Evolutionary conservation across 179 eudicot species (phyloP).

Genomic region (Beta corolliflora): DNA sequence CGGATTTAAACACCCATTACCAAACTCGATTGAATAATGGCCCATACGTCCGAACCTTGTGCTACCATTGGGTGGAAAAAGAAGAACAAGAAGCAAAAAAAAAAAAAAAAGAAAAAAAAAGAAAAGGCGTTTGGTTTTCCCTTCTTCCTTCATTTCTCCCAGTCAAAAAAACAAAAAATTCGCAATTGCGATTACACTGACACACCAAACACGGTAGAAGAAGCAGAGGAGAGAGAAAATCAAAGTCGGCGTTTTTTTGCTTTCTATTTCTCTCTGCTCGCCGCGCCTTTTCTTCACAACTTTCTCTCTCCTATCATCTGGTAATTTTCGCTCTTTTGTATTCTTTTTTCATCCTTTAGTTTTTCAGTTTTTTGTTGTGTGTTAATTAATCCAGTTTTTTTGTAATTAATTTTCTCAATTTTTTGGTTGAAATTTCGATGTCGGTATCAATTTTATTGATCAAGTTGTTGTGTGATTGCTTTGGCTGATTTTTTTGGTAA

Average conservation of each 20-base stretch:
- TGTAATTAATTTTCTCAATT: not conserved
- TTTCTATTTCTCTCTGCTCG: too few relatives aligned
- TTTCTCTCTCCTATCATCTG: not conserved
- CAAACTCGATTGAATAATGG: slow-evolving; percentile 29
- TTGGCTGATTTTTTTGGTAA: not conserved
- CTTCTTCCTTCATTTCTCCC: slow-evolving; percentile 2
- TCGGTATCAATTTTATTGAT: not conserved
- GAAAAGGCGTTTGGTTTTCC: slow-evolving; percentile 3
- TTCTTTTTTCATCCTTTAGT: not conserved
- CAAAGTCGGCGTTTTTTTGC: not conserved
- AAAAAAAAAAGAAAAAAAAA: not conserved
- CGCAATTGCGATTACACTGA: slow-evolving; percentile 9
- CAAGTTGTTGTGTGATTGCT: not conserved
- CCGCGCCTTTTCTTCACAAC: not conserved
- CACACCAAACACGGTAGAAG: not conserved
- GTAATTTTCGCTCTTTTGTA: not conserved
- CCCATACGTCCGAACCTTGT: slow-evolving; percentile 38
- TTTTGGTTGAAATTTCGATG: not conserved
- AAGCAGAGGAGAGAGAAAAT: slow-evolving; percentile 14
- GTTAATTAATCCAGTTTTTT: not conserved
- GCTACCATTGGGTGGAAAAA: slow-evolving; percentile 24
- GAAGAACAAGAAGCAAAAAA: not conserved
- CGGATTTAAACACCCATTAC: slow-evolving; percentile 30
- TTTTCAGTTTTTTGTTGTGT: slow-evolving; percentile 21
- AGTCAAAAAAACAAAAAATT: slow-evolving; percentile 6